These are phyloP conservation scores for Stephanodiscus minutulus DNA, from an alignment of 108 stramenopile genomes.

Conservation along the genomic window DNA sequence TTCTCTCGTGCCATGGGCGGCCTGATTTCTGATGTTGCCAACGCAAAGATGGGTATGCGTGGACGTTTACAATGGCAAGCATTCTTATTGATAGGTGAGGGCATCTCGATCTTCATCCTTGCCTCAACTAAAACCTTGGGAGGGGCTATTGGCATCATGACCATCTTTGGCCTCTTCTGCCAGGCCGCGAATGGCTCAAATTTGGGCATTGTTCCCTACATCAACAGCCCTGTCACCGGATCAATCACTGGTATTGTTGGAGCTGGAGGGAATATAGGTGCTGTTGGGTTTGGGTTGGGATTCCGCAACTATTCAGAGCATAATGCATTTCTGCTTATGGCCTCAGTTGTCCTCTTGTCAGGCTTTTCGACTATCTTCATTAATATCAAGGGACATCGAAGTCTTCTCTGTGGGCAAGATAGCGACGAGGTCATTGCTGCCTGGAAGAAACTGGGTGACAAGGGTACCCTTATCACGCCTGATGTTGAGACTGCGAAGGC, in stretches of 20 bases:
- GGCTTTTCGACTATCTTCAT: constrained; percentile 53
- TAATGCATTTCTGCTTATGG: constrained; percentile 62
- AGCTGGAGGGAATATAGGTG: constrained; percentile 79
- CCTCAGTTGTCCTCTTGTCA: constrained; percentile 42
- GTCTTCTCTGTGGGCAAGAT: constrained; percentile 45
- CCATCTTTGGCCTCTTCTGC: constrained; percentile 77
- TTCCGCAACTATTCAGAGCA: constrained; percentile 53
- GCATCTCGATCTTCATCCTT: constrained; percentile 56
- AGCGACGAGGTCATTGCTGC: constrained; percentile 31
- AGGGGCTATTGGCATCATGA: constrained; percentile 63
- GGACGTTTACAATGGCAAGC: constrained; percentile 50
- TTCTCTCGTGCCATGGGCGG: constrained; percentile 74
- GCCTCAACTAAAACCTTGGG: constrained; percentile 47
- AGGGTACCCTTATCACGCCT: constrained; percentile 39
- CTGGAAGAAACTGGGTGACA: constrained; percentile 22
- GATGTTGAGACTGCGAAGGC: constrained; percentile 47
- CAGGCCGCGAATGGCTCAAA: constrained; percentile 82
- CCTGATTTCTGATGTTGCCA: constrained; percentile 52
- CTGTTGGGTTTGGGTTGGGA: constrained; percentile 62
- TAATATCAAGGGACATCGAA: constrained; percentile 59
- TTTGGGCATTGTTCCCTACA: constrained; percentile 83
- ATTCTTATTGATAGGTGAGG: constrained; percentile 47
- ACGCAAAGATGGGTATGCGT: constrained; percentile 53
- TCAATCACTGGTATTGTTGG: constrained; percentile 78
- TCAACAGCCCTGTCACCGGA: constrained; percentile 67